These are phyloP conservation scores for Zoysia pacifica DNA, from an alignment of 176 grass and related monocot species.

Conservation along the genomic window DNA sequence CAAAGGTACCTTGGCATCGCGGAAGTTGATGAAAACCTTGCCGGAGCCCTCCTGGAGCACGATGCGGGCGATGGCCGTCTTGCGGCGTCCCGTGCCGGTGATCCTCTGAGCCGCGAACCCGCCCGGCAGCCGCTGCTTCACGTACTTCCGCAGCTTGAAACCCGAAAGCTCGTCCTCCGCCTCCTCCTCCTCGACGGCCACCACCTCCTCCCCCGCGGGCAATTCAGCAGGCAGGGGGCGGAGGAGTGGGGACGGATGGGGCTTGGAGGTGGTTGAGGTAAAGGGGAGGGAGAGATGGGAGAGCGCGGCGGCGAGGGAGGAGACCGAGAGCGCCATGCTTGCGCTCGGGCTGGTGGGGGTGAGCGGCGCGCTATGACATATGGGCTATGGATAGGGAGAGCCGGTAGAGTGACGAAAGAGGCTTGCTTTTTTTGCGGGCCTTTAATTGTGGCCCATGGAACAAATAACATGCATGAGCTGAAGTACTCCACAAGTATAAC, in stretches of 20 bases:
- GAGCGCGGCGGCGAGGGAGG: too few relatives aligned
- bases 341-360: slow-evolving; percentile 3
- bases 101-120: slow-evolving; percentile 91
- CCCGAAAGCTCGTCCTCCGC: too few relatives aligned
- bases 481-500: too few relatives aligned
- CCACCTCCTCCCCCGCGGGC: too few relatives aligned
- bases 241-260: slow-evolving; percentile 4
- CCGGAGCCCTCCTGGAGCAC: slow-evolving; percentile 91
- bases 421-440: too few relatives aligned
- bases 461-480: too few relatives aligned
- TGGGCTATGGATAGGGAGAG: slow-evolving; percentile 41
- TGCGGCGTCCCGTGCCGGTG: slow-evolving; percentile 83
- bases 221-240: too few relatives aligned
- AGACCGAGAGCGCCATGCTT: slow-evolving; percentile 74
- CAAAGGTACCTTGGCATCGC: slow-evolving; percentile 71
- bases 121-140: slow-evolving; percentile 82
- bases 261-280: slow-evolving; percentile 36
- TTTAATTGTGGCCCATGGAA: too few relatives aligned
- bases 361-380: background rate
- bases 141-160: slow-evolving; percentile 61
- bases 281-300: slow-evolving; percentile 67
- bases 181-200: too few relatives aligned
- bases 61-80: slow-evolving; percentile 80
- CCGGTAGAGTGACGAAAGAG: background rate
- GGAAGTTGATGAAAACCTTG: slow-evolving; percentile 91